phyloP scores from a whole-genome alignment of 2,329 filamentous ascomycete species.

The Fusarium ramigenum region DNA sequence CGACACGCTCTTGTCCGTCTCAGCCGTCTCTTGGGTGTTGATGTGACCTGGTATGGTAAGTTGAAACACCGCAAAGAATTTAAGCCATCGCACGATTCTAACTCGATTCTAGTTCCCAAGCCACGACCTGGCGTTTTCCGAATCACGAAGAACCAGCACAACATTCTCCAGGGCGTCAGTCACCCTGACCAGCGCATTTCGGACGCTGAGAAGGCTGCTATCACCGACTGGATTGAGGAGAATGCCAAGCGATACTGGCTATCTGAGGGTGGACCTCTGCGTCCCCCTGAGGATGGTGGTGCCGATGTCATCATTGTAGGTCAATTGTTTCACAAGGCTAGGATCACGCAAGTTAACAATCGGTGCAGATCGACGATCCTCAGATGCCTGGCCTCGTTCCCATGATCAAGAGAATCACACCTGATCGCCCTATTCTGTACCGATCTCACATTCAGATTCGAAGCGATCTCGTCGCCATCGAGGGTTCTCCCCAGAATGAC shows the following conservation, averaged over 20 bases:
- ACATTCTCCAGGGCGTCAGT: conserved; percentile 84
- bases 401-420: conserved; percentile 75
- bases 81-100: not conserved
- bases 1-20: conserved; percentile 80
- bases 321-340: not conserved
- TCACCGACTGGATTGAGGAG: conserved; percentile 76
- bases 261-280: conserved; percentile 71
- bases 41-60: conserved; percentile 76
- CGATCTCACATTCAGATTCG: conserved; percentile 86
- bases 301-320: conserved; percentile 76
- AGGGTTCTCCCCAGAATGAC: conserved; percentile 74
- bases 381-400: conserved; percentile 85
- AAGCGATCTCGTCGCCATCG: conserved; percentile 72
- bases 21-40: conserved; percentile 70
- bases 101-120: conserved; percentile 68
- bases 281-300: conserved; percentile 71
- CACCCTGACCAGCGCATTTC: conserved; percentile 71
- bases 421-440: conserved; percentile 80
- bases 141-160: conserved; percentile 88
- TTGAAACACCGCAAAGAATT: conserved; percentile 1
- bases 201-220: conserved; percentile 66
- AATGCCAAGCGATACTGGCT: conserved; percentile 83
- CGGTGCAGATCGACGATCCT: conserved; percentile 74
- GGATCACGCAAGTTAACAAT: not conserved
- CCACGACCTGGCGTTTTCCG: conserved; percentile 82